Base-by-base conservation (phyloP, 1,284 basidiomycete species). In the Lentinula novae-zelandiae region DNA sequence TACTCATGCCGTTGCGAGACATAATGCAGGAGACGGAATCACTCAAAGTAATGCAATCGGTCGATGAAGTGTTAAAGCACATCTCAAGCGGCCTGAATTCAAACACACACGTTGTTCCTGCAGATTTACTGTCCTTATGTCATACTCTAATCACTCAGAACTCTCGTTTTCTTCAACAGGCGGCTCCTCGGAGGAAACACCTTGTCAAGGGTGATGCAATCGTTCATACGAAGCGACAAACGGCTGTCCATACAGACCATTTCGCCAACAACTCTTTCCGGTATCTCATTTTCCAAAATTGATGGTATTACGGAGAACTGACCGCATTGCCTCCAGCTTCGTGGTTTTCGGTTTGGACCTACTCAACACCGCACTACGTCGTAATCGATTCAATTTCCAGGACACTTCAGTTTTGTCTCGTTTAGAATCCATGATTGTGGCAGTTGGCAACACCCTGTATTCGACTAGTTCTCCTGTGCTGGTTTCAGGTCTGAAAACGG, bases 381-480 rank as follows among this genome's bases (percentile, higher is more conserved):
- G 94, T 10, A 89, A 87, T 65, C 89, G 89, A 36, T 97, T 98
- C 68, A 89, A 96, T 71, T 89, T 96, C 71, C 84, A 85, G 34
- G 86, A 97, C 67, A 67, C 80, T 3, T 77, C 83, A 27, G 82
- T 92, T 53, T 79, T 96, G 54, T 78, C 89, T 10, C 88, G 94
- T 48, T 80, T 99, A 22, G 93, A 96, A 60, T 85, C 93, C 0
- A 90, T 98, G 77, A 89, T 98, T 17, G 79, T 86, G 40, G 85
- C 90, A 10, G 90, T 98, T 54, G 97, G 96, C 39, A 96, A 99
- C 71, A 92, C 93, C 0, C 83, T 99, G 0, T 98, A 98, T 72
- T 92, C 96, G 5, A 86, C 84, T 40, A 89, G 89, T 56, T 83
- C 89, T 6, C 79, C 87, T 13, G 92, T 99, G 13, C 78, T 98